phyloP scores from a whole-genome alignment of 2,329 filamentous ascomycete genomes.

The Coleophoma crateriformis region DNA sequence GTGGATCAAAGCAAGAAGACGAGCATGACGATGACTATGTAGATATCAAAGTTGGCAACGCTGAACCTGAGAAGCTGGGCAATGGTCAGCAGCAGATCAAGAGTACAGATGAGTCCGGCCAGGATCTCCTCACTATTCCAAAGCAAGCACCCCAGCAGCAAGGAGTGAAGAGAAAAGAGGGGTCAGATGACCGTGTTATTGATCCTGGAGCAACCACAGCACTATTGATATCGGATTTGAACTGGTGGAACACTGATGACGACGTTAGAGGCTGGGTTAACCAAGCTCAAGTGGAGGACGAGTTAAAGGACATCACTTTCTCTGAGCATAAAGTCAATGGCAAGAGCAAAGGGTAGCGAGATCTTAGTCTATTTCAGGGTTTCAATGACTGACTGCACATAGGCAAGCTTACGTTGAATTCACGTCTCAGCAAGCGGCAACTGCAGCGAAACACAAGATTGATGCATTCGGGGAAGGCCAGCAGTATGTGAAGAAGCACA shows the following conservation, averaged over 20 bases:
- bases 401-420: conserved; percentile 83
- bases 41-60: conserved; percentile 34
- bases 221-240: conserved; percentile 80
- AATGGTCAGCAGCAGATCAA: conserved; percentile 33
- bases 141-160: conserved; percentile 39
- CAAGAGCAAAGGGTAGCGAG: conserved; percentile 87
- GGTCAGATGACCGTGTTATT: conserved; percentile 51
- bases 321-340: conserved; percentile 99
- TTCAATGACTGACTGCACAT: conserved; percentile 1
- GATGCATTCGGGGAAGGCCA: conserved; percentile 54
- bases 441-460: conserved; percentile 76
- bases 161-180: conserved; percentile 56
- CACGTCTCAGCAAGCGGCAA: conserved; percentile 74
- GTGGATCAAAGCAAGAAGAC: conserved; percentile 18
- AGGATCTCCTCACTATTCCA: conserved; percentile 27
- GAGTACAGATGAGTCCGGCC: conserved; percentile 32
- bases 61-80: conserved; percentile 23
- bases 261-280: conserved; percentile 84
- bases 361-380: neutral
- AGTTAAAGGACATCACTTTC: conserved; percentile 89
- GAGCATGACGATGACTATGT: conserved; percentile 34
- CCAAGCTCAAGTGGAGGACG: conserved; percentile 73
- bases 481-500: conserved; percentile 57
- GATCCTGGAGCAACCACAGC: conserved; percentile 61
- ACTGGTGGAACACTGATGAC: conserved; percentile 97